phyloP scores from a whole-genome alignment of 305 asterid genomes.

The Fraxinus latifolia region DNA sequence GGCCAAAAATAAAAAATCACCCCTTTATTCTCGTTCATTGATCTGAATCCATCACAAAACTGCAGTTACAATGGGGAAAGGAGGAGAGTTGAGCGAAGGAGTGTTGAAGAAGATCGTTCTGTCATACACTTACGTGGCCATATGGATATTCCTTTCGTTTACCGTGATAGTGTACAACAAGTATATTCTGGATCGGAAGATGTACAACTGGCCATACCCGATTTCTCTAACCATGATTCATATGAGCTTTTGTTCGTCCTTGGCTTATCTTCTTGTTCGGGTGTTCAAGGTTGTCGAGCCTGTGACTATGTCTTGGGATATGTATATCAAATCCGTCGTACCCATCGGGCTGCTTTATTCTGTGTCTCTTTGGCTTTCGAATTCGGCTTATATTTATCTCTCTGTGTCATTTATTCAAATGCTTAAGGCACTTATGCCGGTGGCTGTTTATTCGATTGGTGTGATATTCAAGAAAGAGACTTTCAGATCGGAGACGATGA shows the following conservation, averaged over 20 bases:
- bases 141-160: constrained; percentile 17
- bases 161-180: constrained; percentile 15
- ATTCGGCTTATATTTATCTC: constrained; percentile 18
- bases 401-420: constrained; percentile 19
- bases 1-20: neutral
- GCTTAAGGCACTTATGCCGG: constrained; percentile 20
- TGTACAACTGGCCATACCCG: constrained; percentile 23
- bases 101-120: constrained; percentile 17
- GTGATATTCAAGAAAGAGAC: constrained; percentile 13
- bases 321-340: constrained; percentile 15
- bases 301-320: constrained; percentile 13
- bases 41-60: neutral
- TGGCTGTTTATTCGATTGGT: constrained; percentile 16
- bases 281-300: constrained; percentile 17
- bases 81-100: constrained; percentile 21
- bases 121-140: constrained; percentile 16
- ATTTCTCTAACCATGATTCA: constrained; percentile 18
- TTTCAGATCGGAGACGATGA: constrained; percentile 12
- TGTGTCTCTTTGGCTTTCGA: constrained; percentile 12
- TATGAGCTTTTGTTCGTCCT: constrained; percentile 16
- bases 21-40: neutral
- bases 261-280: constrained; percentile 11
- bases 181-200: constrained; percentile 17
- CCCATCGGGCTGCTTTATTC: constrained; percentile 18
- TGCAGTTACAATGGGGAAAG: constrained; percentile 13